These are phyloP conservation scores for Bolboschoenus planiculmis DNA, from an alignment of 176 grass and related monocot species.

Conservation along the genomic window DNA sequence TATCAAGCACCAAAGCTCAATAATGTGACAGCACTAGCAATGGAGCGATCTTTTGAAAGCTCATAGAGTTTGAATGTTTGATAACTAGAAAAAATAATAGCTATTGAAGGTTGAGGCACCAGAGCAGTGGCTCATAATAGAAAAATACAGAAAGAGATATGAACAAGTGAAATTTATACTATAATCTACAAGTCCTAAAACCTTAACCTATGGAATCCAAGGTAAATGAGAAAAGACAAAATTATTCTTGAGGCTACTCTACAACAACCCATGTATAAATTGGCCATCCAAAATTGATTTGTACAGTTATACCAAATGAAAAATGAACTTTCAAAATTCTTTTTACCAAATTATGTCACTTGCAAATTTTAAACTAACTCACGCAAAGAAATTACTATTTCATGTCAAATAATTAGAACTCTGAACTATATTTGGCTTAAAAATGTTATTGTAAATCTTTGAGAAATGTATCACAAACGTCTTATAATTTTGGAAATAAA, in stretches of 20 bases:
- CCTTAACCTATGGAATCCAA: not conserved
- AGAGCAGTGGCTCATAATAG: not conserved
- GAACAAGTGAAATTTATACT: not conserved
- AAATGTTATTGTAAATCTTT: not conserved
- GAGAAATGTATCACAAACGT: not conserved
- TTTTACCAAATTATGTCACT: not conserved
- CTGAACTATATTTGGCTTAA: not conserved
- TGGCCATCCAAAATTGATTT: not conserved
- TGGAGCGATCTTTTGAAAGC: not conserved
- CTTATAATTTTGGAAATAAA: not conserved
- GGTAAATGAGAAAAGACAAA: not conserved
- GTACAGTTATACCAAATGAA: not conserved
- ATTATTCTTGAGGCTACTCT: not conserved
- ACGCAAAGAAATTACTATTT: not conserved
- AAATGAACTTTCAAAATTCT: not conserved
- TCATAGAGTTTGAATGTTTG: not conserved
- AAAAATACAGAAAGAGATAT: not conserved
- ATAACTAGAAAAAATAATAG: not conserved
- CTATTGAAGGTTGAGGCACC: not conserved
- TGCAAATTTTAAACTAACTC: not conserved
- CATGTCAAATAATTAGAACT: not conserved
- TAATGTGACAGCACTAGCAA: not conserved
- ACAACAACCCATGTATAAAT: not conserved
- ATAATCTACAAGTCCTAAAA: not conserved
- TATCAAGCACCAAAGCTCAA: not conserved